Conservation (phyloP, 2,329 filamentous ascomycete genomes). For the Chalaropsis ovoidea region DNA sequence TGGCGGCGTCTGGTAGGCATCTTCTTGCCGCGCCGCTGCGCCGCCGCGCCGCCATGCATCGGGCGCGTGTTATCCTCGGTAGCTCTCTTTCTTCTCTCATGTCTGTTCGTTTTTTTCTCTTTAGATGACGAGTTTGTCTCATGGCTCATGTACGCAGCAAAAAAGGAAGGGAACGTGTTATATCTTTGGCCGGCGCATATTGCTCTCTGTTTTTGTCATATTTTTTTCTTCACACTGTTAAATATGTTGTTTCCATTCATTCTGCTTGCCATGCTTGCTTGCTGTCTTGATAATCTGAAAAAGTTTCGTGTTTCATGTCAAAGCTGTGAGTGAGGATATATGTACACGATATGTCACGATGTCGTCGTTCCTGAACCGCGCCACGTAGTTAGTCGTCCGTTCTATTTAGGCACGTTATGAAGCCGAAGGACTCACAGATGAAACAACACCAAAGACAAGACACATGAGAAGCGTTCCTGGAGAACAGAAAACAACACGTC, state of each 20-base stretch:
- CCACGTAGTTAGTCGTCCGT: too few species aligned
- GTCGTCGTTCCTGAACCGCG: background rate
- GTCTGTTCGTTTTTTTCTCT: constrained; percentile 18
- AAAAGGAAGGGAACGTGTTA: constrained; percentile 11
- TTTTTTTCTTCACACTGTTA: background rate
- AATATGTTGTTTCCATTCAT: background rate
- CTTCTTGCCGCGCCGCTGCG: too few species aligned
- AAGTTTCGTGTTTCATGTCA: background rate
- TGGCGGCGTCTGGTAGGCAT: too few species aligned
- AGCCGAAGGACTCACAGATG: too few species aligned
- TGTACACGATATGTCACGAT: background rate
- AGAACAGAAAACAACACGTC: background rate
- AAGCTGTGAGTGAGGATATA: too few species aligned
- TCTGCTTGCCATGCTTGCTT: background rate
- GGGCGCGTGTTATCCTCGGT: background rate
- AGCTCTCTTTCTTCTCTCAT: constrained; percentile 15
- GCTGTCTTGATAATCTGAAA: background rate
- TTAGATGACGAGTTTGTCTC: constrained; percentile 7
- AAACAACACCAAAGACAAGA: background rate
- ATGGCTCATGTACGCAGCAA: constrained; percentile 17
- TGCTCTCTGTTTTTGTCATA: constrained; percentile 25
- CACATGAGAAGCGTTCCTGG: background rate
- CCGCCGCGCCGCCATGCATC: too few species aligned
- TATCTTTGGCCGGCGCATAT: constrained; percentile 14
- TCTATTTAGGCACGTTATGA: too few species aligned